Evolutionary conservation across 495 filamentous ascomycete genomes (phyloP).

Genomic region (Aspergillus carlsbadensis): DNA sequence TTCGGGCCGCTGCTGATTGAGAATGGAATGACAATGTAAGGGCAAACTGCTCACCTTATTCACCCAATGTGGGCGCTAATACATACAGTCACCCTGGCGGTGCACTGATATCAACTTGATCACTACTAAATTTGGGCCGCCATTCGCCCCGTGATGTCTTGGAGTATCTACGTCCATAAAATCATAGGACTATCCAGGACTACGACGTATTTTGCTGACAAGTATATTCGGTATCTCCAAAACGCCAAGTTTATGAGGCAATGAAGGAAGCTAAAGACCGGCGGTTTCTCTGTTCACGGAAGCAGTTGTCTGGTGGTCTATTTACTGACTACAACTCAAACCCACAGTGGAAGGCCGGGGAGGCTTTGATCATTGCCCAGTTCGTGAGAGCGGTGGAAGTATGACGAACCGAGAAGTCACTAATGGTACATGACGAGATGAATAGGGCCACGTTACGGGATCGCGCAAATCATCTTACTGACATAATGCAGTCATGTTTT

Average conservation of each 20-base stretch:
- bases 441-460: neutral
- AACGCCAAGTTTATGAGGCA: slow-evolving; percentile 4
- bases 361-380: neutral
- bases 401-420: neutral
- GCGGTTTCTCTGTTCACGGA: slow-evolving; percentile 8
- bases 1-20: slow-evolving; percentile 9
- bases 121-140: slow-evolving; percentile 1
- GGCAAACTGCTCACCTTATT: neutral
- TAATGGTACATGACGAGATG: neutral
- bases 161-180: slow-evolving; percentile 6
- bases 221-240: slow-evolving; percentile 1
- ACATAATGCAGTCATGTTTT: neutral
- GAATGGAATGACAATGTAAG: slow-evolving; percentile 11
- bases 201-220: slow-evolving; percentile 4
- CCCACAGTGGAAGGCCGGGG: neutral
- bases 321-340: slow-evolving; percentile 2
- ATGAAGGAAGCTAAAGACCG: slow-evolving; percentile 1
- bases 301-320: slow-evolving; percentile 9
- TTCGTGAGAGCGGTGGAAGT: neutral
- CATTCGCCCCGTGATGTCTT: slow-evolving; percentile 3
- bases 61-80: neutral
- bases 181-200: neutral
- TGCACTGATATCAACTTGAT: slow-evolving; percentile 8
- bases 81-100: slow-evolving; percentile 1
- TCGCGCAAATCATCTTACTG: neutral